Base-by-base conservation (phyloP, 768 basidiomycete species). In the Lepiota venenata region DNA sequence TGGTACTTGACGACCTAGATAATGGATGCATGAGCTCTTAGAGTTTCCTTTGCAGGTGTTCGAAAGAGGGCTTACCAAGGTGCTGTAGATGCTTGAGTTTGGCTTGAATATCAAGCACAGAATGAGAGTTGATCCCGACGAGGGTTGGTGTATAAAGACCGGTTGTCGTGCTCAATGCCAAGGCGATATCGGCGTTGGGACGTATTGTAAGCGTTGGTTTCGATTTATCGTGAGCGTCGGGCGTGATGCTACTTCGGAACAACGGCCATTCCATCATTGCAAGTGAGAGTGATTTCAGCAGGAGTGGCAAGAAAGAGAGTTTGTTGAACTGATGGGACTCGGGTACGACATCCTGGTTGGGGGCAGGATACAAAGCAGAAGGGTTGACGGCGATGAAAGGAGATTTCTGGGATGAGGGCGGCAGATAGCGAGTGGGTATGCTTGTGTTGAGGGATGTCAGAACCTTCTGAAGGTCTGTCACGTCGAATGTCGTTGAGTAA, bases 241-340 rank as follows among this genome's bases (percentile, higher is more conserved):
- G 77, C 0, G 85, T 82, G 62, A 93, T 84, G 29, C 87, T 86
- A 16, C 88, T 78, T 14, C 88, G 80, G 75, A 95, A 82, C 45
- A 94, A 71, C 0, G 93, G 91, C 90, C 92, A 91, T 64, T 90
- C 84, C 56, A 78, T 70, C 88, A 94, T 90, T 3, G 90, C 78
- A 61, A 77, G 82, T 0, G 87, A 81, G 47, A 95, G 85, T 0
- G 87, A 85, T 66, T 95, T 95, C 61, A 93, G 72, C 7, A 95
- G 79, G 63, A 93, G 73, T 9, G 92, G 93, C 29, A 95, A 84
- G 67, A 88, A 89, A 0, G 91, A 93, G 27, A 95, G 69, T 35
- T 80, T 81, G 25, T 79, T 71, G 69, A 81, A 91, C 38, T 82
- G 80, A 18, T 74, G 79, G 2, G 75, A 69, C 9, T 76, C 72